Evolutionary conservation across 2,329 filamentous ascomycete genomes (phyloP), one percentile per base, ranked within the genome.

Genomic region (Xylariales sp.): DNA sequence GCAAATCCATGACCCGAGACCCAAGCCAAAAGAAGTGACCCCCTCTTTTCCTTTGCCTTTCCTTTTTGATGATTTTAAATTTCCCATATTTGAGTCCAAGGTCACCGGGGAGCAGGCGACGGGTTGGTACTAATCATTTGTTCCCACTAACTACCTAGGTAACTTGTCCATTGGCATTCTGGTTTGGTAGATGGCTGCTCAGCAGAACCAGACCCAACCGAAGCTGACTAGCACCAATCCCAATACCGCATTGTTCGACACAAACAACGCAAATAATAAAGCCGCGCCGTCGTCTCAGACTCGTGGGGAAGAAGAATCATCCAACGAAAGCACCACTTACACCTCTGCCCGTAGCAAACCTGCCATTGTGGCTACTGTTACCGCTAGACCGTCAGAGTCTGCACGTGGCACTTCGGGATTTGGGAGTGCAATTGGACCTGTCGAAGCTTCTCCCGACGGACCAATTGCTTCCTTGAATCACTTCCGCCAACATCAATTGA

Each of bases 401-500:
- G 14, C 21, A 15, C 10, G 11, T 25, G 14, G 22, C 22, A 16
- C 33, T 24, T 11, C 31, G 15, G 5, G 12, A 29, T 29, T 14
- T 12, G n/a, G 37, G 45, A 37, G 51, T 43, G 49, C 53, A 44
- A 40, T 37, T 37, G 43, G 22, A 32, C 33, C 40, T 22, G 38
- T 50, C n/a, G 44, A 48, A 44, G 37, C 45, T 38, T 40, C 40
- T 11, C 38, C 45, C 43, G 38, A 44, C 38, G 43, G 42, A 41
- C 40, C 51, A 32, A 44, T 44, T 49, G 31, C 40, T 36, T 43
- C 40, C 22, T 40, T 46, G 25, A 38, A 38, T 25, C 35, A 36
- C 12, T 47, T 37, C 34, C 51, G 46, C 31, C 50, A 50, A 18
- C 51, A 45, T 44, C 54, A 57, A 53, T 51, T 52, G 45, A 57